Base-by-base conservation (phyloP, 345 rosid genomes). In the Ceriops tagal region DNA sequence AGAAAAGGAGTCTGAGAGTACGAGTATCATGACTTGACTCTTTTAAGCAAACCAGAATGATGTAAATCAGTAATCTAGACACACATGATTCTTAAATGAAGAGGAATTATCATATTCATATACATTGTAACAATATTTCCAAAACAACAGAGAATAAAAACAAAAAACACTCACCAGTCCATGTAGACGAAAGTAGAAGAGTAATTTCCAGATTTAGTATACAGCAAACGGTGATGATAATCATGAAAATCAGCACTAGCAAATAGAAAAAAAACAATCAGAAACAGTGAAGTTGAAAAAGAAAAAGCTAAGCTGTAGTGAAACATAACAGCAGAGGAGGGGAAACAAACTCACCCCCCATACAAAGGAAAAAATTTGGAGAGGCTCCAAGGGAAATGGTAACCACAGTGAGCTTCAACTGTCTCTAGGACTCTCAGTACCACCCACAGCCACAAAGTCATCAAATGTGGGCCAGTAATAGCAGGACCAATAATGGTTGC, bases 341-440 rank as follows among this genome's bases (percentile, higher is more conserved):
- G 47, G 16, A 56, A n/a, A 64, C 62, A 53, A 19, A 79, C 97
- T 70, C 77, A 93, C 99, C 99, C 99, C 66, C 96, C 99, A 62
- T 95, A 95, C n/a, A 95, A 70, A 73, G 97, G 98, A 53, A 95
- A 58, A 76, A 95, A 87, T 72, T 95, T 92, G 31, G 99, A 87
- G 62, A 86, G 90, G 77, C 99, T 92, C 98, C 99, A 95, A 13
- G 97, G 98, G 75, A 95, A 92, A 87, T 95, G 93, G 72, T 95
- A 95, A 77, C 98, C 99, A 77, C 96, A 92, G 71, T 95, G 99
- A 73, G 96, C 98, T 80, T 95, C 99, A 55, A 95, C 99, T 15
- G 99, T 92, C 84, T 92, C 99, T 65, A 95, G 77, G 63, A 95
- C 96, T 81, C 99, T 84, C 10, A 95, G 82, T 52, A 86, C 82